Base-by-base conservation (phyloP, 2,329 filamentous ascomycete genomes). In the Xylaria sp. region DNA sequence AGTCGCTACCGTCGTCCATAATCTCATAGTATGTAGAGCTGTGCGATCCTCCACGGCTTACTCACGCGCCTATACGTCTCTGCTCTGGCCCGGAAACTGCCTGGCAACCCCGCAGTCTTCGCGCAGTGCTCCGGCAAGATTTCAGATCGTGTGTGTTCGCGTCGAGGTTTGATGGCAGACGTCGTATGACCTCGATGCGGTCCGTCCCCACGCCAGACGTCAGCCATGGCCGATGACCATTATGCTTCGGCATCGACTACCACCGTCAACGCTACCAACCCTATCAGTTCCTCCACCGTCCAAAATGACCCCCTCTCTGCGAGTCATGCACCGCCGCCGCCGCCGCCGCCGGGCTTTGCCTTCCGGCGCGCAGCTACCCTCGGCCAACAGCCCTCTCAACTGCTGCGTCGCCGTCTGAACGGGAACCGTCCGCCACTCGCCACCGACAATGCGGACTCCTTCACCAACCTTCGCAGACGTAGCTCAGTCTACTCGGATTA, bases 401-500 rank as follows among this genome's bases (percentile, higher is more conserved):
- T 72, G 50, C 48, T 73, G 15, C 77, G 76, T 55, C 76, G 73
- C n/a, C 76, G 76, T 34, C 28, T 73, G 37, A 74, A 70, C 20
- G 39, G 67, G n/a, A 74, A 65, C 39, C 13, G 65, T 34, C 60
- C 77, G 70, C 52, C 70, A 8, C 56, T 69, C 52, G 54, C 69
- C 20, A 60, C 63, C 51, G 63, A 67, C 8, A 65, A 74, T 56
- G 67, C 70, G 41, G 66, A 74, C 65, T 66, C 74, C 70, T 73
- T 79, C 61, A 65, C 73, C 64, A 65, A 73, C 56, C 77, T 79
- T 60, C 87, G 88, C 34, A 88, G 93, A 64, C 88, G 92, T 70
- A 93, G 91, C 81, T 96, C 93, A 44, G 90, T 89, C 57, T 88
- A 97, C 71, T 96, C 93, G 34, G 92, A 94, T 75, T 90, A 87